Conservation (phyloP, 2,329 filamentous ascomycete genomes). For the Nannizzia gypsea region DNA sequence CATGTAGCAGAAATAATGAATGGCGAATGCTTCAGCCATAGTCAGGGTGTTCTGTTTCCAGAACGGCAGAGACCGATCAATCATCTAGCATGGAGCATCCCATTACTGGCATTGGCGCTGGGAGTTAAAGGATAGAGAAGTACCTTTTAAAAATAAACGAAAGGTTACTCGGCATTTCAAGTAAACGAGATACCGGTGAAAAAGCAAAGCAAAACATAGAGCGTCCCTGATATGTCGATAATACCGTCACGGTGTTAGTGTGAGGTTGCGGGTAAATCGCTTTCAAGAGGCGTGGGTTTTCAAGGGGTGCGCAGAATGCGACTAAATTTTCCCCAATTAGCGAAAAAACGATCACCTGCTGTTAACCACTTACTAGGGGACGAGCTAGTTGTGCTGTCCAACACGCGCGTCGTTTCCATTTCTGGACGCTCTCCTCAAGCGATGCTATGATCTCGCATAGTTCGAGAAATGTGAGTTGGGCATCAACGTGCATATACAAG, state of each 20-base stretch:
- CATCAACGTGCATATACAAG: conserved; percentile 10
- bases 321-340: background rate
- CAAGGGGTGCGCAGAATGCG: background rate
- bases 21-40: conserved; percentile 23
- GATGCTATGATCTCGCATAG: conserved; percentile 63
- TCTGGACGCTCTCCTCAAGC: conserved; percentile 78
- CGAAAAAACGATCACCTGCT: conserved; percentile 54
- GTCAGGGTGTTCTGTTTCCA: background rate
- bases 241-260: background rate
- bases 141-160: background rate
- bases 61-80: conserved; percentile 14
- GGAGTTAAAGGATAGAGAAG: background rate
- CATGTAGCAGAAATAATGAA: conserved; percentile 18
- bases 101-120: background rate
- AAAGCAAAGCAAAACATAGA: background rate
- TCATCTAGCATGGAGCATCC: background rate
- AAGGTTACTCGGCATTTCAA: background rate
- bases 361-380: conserved; percentile 32
- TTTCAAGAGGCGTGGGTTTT: background rate
- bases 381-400: conserved; percentile 47
- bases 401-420: conserved; percentile 63
- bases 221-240: background rate
- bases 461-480: background rate
- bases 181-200: background rate
- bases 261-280: background rate